Percentiles rank a stretch among this genome's conserved stretches.
phyloP scores from a whole-genome alignment of 495 filamentous ascomycete species.

The Penicillium angulare region DNA sequence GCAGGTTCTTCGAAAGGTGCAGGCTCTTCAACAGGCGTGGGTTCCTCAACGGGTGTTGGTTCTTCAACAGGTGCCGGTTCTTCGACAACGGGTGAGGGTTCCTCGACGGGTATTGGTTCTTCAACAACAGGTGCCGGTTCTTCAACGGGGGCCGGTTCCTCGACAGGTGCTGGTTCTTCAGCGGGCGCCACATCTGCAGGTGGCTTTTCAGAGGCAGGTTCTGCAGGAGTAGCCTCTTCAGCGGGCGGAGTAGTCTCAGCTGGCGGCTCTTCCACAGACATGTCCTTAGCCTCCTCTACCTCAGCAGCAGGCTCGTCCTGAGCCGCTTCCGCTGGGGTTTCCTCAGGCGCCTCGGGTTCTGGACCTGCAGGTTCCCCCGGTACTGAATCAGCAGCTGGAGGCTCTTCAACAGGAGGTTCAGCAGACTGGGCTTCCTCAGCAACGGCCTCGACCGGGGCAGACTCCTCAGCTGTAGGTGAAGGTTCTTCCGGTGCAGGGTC shows the following conservation, averaged over 20 bases:
- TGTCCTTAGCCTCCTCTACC: constrained; percentile 1
- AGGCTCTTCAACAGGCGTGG: not conserved
- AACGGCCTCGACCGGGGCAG: constrained; percentile 7
- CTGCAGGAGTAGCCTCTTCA: constrained; percentile 6
- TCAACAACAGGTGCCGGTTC: too few relatives aligned
- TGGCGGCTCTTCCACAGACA: constrained; percentile 4
- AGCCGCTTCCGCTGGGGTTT: constrained; percentile 6
- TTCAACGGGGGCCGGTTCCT: constrained; percentile 3
- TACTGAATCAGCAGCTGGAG: constrained; percentile 3
- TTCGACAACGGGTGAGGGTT: too few relatives aligned
- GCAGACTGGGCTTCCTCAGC: constrained; percentile 5
- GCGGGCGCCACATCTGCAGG: not conserved
- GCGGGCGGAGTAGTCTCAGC: not conserved
- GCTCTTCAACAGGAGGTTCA: constrained; percentile 5
- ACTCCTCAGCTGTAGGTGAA: not conserved
- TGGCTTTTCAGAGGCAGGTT: constrained; percentile 10
- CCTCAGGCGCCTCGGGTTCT: constrained; percentile 3
- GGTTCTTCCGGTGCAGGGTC: constrained; percentile 3
- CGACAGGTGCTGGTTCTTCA: not conserved
- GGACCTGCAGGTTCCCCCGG: too few relatives aligned
- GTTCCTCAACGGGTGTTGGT: constrained; percentile 1
- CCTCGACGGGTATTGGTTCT: too few relatives aligned
- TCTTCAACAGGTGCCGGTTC: not conserved
- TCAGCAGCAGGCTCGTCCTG: constrained; percentile 4
- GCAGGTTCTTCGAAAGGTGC: not conserved